phyloP scores from a whole-genome alignment of 2,329 filamentous ascomycete species.

The Colletotrichum sp. region DNA sequence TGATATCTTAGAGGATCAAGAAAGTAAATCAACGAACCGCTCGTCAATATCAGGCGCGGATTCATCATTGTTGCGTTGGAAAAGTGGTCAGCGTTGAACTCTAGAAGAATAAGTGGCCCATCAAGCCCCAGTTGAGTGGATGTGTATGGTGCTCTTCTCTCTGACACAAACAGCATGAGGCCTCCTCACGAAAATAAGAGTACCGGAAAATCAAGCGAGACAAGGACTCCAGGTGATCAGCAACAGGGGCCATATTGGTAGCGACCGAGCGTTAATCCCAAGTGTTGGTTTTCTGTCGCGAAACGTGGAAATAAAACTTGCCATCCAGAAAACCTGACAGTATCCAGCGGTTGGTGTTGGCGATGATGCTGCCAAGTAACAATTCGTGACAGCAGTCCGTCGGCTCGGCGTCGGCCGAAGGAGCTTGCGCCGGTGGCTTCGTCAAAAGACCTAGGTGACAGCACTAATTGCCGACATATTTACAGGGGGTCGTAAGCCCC shows the following conservation, averaged over 20 bases:
- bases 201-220: background rate
- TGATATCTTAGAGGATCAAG: background rate
- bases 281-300: background rate
- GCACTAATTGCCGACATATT: background rate
- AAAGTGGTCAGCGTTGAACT: background rate
- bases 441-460: background rate
- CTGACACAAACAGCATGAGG: background rate
- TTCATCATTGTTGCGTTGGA: background rate
- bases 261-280: background rate
- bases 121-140: background rate
- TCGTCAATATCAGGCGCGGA: background rate
- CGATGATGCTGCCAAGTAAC: background rate
- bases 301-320: background rate
- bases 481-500: background rate
- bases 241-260: background rate
- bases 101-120: background rate
- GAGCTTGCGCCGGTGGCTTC: background rate
- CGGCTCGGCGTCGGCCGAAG: background rate
- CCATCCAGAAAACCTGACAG: background rate
- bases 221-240: background rate
- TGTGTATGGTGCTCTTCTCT: background rate
- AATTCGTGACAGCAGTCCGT: background rate
- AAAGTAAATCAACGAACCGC: background rate
- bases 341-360: background rate
- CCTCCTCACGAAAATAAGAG: background rate